phyloP scores from a whole-genome alignment of 2,329 filamentous ascomycete genomes.

The Penicillium hordei region DNA sequence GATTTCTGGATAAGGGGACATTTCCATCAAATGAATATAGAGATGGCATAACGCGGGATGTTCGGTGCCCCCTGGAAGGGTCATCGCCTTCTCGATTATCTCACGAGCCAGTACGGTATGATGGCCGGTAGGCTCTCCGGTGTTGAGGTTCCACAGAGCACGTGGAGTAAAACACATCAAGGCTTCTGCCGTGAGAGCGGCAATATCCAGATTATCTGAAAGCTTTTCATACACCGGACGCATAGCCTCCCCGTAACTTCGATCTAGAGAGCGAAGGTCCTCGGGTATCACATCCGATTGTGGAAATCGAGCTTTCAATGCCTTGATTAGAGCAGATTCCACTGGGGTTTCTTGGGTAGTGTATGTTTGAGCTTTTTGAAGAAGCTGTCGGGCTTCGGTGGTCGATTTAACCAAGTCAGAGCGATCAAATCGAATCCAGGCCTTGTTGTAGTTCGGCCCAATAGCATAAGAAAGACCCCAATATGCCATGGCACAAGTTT shows the following conservation, averaged over 20 bases:
- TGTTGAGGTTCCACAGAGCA: background rate
- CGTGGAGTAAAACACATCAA: background rate
- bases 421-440: background rate
- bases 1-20: background rate
- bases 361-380: background rate
- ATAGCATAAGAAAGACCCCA: background rate
- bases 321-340: background rate
- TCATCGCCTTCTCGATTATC: background rate
- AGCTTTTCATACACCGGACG: background rate
- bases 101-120: background rate
- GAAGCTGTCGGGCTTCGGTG: background rate
- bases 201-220: background rate
- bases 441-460: background rate
- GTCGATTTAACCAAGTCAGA: background rate
- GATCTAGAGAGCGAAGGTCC: background rate
- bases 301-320: background rate
- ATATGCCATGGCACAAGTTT: background rate
- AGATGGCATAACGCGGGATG: background rate
- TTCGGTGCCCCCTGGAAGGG: background rate
- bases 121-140: background rate
- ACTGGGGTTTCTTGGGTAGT: background rate
- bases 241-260: background rate
- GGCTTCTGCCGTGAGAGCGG: background rate
- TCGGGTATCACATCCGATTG: background rate
- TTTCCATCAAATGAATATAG: conserved; percentile 5